Evolutionary conservation across 371 early-diverging fungal species (phyloP).

Genomic region (Rhizopus stolonifer): DNA sequence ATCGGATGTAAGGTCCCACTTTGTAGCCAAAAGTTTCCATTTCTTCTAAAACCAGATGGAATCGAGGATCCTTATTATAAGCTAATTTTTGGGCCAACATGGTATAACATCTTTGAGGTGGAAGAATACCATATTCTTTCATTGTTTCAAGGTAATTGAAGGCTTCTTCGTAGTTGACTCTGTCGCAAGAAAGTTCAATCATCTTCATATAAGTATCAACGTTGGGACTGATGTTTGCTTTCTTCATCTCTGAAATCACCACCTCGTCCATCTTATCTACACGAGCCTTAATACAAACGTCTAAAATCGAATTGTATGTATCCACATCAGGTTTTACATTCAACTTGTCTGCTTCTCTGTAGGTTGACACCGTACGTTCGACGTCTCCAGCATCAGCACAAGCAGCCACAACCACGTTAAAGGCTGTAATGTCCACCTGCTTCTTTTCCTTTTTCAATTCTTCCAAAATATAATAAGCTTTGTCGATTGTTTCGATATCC

Average conservation of each 20-base stretch:
- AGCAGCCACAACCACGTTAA: constrained; percentile 63
- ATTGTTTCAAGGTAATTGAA: constrained; percentile 78
- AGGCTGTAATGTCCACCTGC: constrained; percentile 56
- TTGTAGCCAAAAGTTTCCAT: constrained; percentile 67
- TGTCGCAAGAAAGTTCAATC: constrained; percentile 52
- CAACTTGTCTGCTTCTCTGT: constrained; percentile 51
- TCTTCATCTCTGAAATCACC: constrained; percentile 58
- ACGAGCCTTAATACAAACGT: constrained; percentile 52
- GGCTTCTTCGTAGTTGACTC: constrained; percentile 72
- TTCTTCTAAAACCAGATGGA: constrained; percentile 67
- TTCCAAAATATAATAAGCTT: constrained; percentile 54
- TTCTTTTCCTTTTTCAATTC: constrained; percentile 50
- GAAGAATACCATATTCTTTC: constrained; percentile 68
- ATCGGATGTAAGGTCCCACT: constrained; percentile 18
- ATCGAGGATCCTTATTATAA: constrained; percentile 65
- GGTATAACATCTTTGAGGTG: constrained; percentile 57
- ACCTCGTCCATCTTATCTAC: constrained; percentile 58
- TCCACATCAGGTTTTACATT: constrained; percentile 53
- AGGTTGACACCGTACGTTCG: constrained; percentile 53
- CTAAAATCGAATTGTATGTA: constrained; percentile 65
- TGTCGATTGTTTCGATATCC: constrained; percentile 40
- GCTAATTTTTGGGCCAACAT: constrained; percentile 63
- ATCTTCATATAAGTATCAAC: constrained; percentile 59
- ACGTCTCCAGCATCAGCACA: constrained; percentile 53
- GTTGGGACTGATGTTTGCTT: constrained; percentile 54